Conservation (phyloP, 2,329 filamentous ascomycete genomes). For the Aspergillus amoenus region DNA sequence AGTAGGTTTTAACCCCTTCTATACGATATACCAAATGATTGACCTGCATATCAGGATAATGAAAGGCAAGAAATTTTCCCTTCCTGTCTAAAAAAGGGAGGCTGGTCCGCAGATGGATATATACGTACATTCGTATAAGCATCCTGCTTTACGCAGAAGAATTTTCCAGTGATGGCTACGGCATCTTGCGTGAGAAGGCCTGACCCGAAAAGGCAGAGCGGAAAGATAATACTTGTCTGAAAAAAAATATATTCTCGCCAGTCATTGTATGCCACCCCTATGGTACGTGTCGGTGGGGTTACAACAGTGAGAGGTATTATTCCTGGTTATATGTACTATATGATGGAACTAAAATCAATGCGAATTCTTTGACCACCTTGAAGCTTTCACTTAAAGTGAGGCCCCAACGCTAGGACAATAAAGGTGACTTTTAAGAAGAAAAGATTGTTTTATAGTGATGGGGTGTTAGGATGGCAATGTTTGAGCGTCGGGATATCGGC, state of each 20-base stretch:
- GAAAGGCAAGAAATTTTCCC: constrained; percentile 84
- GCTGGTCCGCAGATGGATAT: background rate
- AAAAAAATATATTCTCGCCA: background rate
- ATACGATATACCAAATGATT: background rate
- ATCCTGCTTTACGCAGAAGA: background rate
- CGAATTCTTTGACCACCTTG: background rate
- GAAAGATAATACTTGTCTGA: background rate
- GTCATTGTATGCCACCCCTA: background rate
- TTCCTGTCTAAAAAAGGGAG: constrained; percentile 62
- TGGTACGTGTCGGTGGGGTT: background rate
- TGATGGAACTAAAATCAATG: constrained; percentile 3
- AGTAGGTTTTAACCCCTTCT: constrained; percentile 53
- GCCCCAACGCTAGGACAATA: background rate
- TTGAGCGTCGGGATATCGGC: background rate
- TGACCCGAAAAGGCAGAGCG: background rate
- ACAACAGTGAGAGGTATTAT: background rate
- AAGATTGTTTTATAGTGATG: background rate
- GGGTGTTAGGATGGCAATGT: background rate
- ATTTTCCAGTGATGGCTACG: background rate
- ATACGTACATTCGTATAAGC: background rate
- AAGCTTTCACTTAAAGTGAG: background rate
- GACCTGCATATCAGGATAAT: constrained; percentile 53
- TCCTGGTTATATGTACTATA: constrained; percentile 1
- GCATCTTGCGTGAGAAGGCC: background rate
- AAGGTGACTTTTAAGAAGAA: background rate